These are phyloP conservation scores for Sugiyamaella novakii DNA, from an alignment of 1,139 yeast genomes.

Conservation along the genomic window DNA sequence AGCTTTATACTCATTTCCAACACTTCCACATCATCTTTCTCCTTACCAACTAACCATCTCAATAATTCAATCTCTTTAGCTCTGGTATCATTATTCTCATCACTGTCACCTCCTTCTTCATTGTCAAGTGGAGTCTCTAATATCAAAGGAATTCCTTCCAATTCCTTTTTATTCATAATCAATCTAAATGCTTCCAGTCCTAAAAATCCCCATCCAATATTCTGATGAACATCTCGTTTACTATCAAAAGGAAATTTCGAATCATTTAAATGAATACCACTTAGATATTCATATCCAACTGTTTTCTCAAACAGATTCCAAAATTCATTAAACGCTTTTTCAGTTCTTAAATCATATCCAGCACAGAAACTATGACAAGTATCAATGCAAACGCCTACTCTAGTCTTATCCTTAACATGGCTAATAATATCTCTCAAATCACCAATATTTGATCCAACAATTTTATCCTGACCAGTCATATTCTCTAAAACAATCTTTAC, in stretches of 20 bases:
- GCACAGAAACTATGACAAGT: conserved; percentile 97
- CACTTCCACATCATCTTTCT: conserved; percentile 58
- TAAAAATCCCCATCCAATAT: conserved; percentile 83
- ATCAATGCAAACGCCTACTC: conserved; percentile 94
- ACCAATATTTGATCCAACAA: conserved; percentile 79
- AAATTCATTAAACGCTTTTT: conserved; percentile 59
- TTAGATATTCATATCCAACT: conserved; percentile 72
- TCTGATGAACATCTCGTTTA: conserved; percentile 88
- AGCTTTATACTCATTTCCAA: conserved; percentile 53
- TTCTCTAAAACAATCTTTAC: conserved; percentile 92
- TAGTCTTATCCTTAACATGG: conserved; percentile 68
- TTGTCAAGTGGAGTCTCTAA: conserved; percentile 80
- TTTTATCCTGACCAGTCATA: conserved; percentile 90
- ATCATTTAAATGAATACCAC: conserved; percentile 87
- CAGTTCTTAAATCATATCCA: conserved; percentile 80
- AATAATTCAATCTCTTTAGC: conserved; percentile 74
- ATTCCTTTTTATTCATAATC: conserved; percentile 66
- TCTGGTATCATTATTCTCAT: conserved; percentile 51
- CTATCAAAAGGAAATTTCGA: conserved; percentile 93
- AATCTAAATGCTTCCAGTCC: conserved; percentile 83
- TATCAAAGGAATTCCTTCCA: conserved; percentile 74
- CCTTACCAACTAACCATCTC: conserved; percentile 66
- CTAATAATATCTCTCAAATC: conserved; percentile 77
- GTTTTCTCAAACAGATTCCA: conserved; percentile 73
- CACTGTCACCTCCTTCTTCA: conserved; percentile 39